Evolutionary conservation across 2,329 filamentous ascomycete species (phyloP).

Genomic region (Metarhizium guizhouense): DNA sequence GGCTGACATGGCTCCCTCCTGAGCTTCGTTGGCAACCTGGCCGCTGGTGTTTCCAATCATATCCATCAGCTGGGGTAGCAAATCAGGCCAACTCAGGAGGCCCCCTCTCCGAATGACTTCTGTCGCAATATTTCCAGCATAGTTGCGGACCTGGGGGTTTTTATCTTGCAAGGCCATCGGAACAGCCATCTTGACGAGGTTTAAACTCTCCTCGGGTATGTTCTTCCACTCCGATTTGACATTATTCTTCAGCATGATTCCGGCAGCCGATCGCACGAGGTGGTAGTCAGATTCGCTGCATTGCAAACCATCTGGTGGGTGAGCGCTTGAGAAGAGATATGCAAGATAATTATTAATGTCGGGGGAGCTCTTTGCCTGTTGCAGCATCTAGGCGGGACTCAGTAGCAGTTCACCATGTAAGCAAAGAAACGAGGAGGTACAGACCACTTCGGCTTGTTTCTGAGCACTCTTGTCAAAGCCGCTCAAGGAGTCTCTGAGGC

Average conservation of each 20-base stretch:
- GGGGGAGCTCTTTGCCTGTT: conserved; percentile 76
- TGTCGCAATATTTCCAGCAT: conserved; percentile 88
- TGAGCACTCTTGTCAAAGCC: conserved; percentile 70
- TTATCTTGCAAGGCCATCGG: conserved; percentile 74
- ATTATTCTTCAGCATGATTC: conserved; percentile 94
- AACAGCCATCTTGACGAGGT: conserved; percentile 71
- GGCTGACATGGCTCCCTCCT: conserved; percentile 90
- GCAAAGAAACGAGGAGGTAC: conserved; percentile 18
- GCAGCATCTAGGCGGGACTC: conserved; percentile 63
- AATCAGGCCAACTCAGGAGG: conserved; percentile 81
- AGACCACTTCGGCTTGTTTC: conserved; percentile 81
- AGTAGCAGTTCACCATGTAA: background rate
- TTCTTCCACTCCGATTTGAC: conserved; percentile 66
- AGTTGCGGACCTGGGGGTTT: conserved; percentile 74
- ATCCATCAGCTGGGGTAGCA: conserved; percentile 73
- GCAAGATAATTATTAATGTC: conserved; percentile 97
- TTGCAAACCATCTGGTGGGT: conserved; percentile 50
- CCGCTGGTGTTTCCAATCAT: conserved; percentile 67
- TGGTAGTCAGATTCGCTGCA: conserved; percentile 56
- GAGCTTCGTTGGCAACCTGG: conserved; percentile 59
- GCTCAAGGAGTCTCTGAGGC: conserved; percentile 85
- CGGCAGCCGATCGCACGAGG: conserved; percentile 75
- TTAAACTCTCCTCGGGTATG: conserved; percentile 64
- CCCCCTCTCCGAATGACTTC: conserved; percentile 81
- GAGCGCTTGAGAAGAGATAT: conserved; percentile 71